Percentiles rank a stretch among this genome's conserved stretches.
phyloP scores from a whole-genome alignment of 23 red algal species.

The Rhodosorus marinus region DNA sequence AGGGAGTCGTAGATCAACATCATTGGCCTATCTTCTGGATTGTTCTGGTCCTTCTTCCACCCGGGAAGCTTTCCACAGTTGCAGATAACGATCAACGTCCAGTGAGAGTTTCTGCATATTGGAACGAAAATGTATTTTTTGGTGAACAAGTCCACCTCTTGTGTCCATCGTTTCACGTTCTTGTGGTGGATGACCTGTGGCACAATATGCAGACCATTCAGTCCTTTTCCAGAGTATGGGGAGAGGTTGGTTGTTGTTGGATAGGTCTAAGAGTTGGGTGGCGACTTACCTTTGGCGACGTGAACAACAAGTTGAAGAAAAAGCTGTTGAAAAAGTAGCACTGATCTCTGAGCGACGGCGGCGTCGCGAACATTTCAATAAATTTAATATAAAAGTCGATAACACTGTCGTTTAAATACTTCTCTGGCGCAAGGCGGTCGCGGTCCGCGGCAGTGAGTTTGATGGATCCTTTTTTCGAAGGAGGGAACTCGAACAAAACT shows the following conservation, averaged over 20 bases:
- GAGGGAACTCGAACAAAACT: too few species aligned
- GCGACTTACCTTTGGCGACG: too few species aligned
- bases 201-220: too few species aligned
- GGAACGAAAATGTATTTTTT: conserved; percentile 58
- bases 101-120: conserved; percentile 67
- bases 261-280: too few species aligned
- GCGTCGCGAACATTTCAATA: conserved; percentile 16
- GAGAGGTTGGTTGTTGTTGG: background rate
- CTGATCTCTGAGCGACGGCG: too few species aligned
- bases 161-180: conserved; percentile 54
- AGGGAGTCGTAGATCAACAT: too few species aligned
- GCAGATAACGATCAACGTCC: conserved; percentile 52
- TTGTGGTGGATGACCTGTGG: conserved; percentile 14
- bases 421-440: conserved; percentile 16
- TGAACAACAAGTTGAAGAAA: conserved; percentile 55
- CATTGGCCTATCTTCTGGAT: too few species aligned
- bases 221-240: too few species aligned
- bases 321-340: conserved; percentile 88
- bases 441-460: conserved; percentile 37
- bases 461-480: conserved; percentile 30
- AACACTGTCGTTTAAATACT: conserved; percentile 63
- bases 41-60: too few species aligned
- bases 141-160: conserved; percentile 38
- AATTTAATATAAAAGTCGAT: conserved; percentile 68
- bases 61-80: too few species aligned